Conservation (phyloP, 2,329 filamentous ascomycete genomes). For the Paracoccidioides brasiliensis region DNA sequence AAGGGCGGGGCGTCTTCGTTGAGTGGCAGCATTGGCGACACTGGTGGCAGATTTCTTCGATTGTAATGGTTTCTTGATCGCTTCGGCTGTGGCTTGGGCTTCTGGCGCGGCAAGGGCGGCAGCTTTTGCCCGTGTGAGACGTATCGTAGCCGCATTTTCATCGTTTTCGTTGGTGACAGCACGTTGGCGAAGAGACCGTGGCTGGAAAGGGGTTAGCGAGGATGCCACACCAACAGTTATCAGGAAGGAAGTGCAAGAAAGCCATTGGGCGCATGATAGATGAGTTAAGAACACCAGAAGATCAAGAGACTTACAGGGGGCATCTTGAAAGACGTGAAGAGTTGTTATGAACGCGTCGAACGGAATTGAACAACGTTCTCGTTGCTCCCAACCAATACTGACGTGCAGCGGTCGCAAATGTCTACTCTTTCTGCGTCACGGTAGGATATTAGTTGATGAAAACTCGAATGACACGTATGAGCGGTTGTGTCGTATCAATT, state of each 20-base stretch:
- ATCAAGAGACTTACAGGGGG: constrained; percentile 39
- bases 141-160: constrained; percentile 67
- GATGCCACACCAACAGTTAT: constrained; percentile 7
- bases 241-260: not conserved
- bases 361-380: not conserved
- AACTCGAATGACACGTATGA: not conserved
- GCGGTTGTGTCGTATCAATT: not conserved
- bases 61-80: constrained; percentile 51
- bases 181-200: constrained; percentile 59
- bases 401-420: not conserved
- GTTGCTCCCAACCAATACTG: not conserved
- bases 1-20: constrained; percentile 68
- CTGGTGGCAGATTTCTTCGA: constrained; percentile 49
- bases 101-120: constrained; percentile 46
- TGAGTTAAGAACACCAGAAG: not conserved
- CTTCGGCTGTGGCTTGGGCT: constrained; percentile 45
- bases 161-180: constrained; percentile 85
- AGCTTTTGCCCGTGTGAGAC: constrained; percentile 85
- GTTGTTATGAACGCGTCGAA: constrained; percentile 8
- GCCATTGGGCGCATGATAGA: not conserved
- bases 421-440: not conserved
- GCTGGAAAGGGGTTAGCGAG: constrained; percentile 39
- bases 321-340: constrained; percentile 33
- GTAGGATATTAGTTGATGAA: not conserved
- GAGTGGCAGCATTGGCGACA: constrained; percentile 36